These are phyloP conservation scores for Bjerkandera adusta DNA, from an alignment of 1,284 basidiomycete genomes.

Conservation along the genomic window DNA sequence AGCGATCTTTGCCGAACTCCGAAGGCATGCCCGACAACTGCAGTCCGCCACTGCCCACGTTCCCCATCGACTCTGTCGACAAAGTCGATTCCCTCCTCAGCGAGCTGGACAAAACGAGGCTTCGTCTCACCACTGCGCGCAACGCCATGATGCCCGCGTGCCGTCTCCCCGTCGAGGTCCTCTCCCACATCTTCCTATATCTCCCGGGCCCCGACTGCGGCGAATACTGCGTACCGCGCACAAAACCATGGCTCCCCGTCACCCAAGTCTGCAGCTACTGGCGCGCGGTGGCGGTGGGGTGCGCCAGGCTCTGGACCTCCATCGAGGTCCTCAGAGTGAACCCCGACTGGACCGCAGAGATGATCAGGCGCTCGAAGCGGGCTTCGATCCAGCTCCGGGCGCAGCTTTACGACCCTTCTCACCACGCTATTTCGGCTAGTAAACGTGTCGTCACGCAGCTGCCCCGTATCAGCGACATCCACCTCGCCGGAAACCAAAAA, in stretches of 20 bases:
- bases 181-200: conserved; percentile 10
- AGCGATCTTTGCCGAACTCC: too few relatives aligned
- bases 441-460: conserved; percentile 3
- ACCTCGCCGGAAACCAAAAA: conserved; percentile 1
- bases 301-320: conserved; percentile 9
- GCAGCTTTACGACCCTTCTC: neutral
- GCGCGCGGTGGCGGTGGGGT: conserved; percentile 11
- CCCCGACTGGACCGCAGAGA: conserved; percentile 7
- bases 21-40: too few relatives aligned
- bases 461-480: conserved; percentile 8
- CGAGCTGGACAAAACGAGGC: conserved; percentile 3
- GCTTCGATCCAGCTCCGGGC: conserved; percentile 2
- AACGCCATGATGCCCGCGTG: conserved; percentile 9
- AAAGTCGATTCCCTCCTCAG: conserved; percentile 10
- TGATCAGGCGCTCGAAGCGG: conserved; percentile 6
- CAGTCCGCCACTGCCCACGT: neutral
- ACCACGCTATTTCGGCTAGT: neutral
- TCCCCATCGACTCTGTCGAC: neutral
- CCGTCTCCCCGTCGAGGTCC: conserved; percentile 12
- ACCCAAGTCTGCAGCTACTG: conserved; percentile 12
- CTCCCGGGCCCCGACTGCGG: neutral
- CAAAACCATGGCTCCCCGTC: neutral
- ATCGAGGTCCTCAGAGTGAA: conserved; percentile 6
- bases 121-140: conserved; percentile 7
- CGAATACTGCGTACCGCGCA: neutral